Evolutionary conservation across 2,329 filamentous ascomycete genomes (phyloP), one percentile per base, ranked within the genome.

Genomic region (Pochonia chlamydosporia): DNA sequence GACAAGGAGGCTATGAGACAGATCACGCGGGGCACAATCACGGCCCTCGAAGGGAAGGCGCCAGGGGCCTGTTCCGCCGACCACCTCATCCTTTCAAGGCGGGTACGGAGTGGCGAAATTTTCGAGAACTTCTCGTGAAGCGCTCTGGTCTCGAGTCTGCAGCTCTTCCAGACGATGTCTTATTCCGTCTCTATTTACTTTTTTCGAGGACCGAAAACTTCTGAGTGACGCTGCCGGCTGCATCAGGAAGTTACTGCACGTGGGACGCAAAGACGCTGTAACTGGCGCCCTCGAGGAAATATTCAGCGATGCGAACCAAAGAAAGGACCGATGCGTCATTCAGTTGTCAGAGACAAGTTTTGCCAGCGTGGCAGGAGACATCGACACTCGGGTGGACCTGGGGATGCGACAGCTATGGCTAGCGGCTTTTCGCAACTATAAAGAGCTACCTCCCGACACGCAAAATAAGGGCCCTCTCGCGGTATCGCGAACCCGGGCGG

Each of bases 91-190:
- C 28, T 39, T 21, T 39, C 16, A 39, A 16, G 9, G 36, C 36
- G 18, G 16, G 20, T 39, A 16, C 9, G 16, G 16, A 21, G 36
- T 39, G 36, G 36, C 8, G 36, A 39, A 16, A 39, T 16, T 21
- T n/a, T n/a, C n/a, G n/a, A n/a, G n/a, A n/a, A n/a, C n/a, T 39
- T 39, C 36, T 39, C 36, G 21, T 26, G 40, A 42, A 7, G 58
- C 72, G 21, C 74, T 75, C 57, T 74, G 72, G 71, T 76, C 73
- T 3, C 65, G 65, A 2, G 58, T 62, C 18, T 70, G 70, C 47
- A 60, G 67, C 14, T 64, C 65, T 36, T 63, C 74, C n/a, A 61
- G 64, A 48, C 74, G 73, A 5, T 64, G 63, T 36, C 76, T 73
- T 50, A 73, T 76, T 46, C 61, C 75, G 36, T 66, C 66, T 35